Conservation (phyloP, 1,139 yeast species). For the Starmera stellimalicola region DNA sequence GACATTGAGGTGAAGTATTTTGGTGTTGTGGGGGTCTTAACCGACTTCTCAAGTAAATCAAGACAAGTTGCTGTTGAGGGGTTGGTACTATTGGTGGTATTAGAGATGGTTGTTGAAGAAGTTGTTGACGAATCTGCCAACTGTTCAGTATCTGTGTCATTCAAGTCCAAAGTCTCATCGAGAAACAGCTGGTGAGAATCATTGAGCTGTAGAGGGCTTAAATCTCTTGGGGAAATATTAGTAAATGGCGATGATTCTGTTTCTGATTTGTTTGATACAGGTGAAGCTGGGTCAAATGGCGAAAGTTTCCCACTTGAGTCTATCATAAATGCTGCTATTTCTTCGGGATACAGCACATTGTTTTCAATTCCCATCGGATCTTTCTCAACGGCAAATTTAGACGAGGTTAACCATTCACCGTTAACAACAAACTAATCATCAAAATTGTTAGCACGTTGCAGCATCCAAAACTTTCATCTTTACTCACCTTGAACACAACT, state of each 20-base stretch:
- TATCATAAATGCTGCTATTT: slow-evolving; percentile 21
- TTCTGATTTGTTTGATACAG: slow-evolving; percentile 8
- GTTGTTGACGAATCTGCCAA: no score
- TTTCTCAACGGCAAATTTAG: slow-evolving; percentile 28
- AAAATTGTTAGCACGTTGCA: not conserved
- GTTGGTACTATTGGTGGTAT: no score
- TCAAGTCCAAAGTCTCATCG: no score
- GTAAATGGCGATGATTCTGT: slow-evolving; percentile 16
- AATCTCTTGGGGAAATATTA: slow-evolving; percentile 10
- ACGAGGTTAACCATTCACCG: slow-evolving; percentile 47
- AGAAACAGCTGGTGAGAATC: no score
- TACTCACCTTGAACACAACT: slow-evolving; percentile 34
- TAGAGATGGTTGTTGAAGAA: no score
- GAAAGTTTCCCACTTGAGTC: slow-evolving; percentile 1
- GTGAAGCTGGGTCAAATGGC: not conserved
- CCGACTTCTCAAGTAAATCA: no score
- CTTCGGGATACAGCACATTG: slow-evolving; percentile 37
- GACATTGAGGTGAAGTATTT: slow-evolving; percentile 18
- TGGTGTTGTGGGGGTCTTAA: no score
- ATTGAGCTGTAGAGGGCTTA: slow-evolving; percentile 4
- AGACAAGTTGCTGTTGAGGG: no score
- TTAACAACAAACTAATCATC: slow-evolving; percentile 52
- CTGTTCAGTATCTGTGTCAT: no score
- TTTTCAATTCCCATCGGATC: slow-evolving; percentile 43
- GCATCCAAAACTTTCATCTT: no score